phyloP scores from a whole-genome alignment of 306 rosid species.

The barrel medic (Medicago truncatula) region MtrunA17r5.0-ANR NC_053044.1:49951001-49951500 shows the following conservation, averaged over 20 bases:
- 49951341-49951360: not conserved
- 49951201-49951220: not conserved
- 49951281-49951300: slow-evolving; percentile 77
- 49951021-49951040: slow-evolving; percentile 58
- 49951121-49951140: too few species aligned
- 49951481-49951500: too few species aligned
- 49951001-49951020: slow-evolving; percentile 65
- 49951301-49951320: slow-evolving; percentile 60
- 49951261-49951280: slow-evolving; percentile 74
- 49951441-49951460: too few species aligned
- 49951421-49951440: not conserved
- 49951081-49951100: too few species aligned
- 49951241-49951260: slow-evolving; percentile 72
- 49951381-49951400: not conserved
- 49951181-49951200: not conserved
- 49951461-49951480: too few species aligned
- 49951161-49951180: slow-evolving; percentile 80
- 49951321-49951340: not conserved
- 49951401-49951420: not conserved
- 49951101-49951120: too few species aligned
- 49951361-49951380: not conserved
- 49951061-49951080: too few species aligned
- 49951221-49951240: slow-evolving; percentile 82
- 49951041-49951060: too few species aligned
- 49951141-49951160: slow-evolving; percentile 90